These are phyloP conservation scores for Fremontodendron californicum DNA, from an alignment of 345 rosid species.

Conservation along the genomic window DNA sequence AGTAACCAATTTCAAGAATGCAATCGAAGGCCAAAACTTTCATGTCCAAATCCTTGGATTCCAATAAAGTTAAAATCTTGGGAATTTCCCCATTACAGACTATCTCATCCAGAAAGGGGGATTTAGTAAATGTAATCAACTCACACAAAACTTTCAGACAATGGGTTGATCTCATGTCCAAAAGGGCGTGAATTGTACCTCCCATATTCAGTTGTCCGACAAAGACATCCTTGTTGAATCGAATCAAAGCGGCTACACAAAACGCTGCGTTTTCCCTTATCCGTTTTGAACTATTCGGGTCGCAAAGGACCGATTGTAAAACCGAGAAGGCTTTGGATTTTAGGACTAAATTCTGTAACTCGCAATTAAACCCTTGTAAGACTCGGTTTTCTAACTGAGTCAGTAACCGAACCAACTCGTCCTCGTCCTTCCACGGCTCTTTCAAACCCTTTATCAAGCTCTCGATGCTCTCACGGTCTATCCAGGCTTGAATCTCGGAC, in stretches of 20 bases:
- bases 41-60: slow-evolving; percentile 39
- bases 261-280: slow-evolving; percentile 44
- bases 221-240: slow-evolving; percentile 69
- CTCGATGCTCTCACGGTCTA: slow-evolving; percentile 61
- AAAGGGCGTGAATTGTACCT: slow-evolving; percentile 39
- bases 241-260: slow-evolving; percentile 40
- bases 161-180: slow-evolving; percentile 32
- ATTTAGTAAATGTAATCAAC: slow-evolving; percentile 47
- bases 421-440: slow-evolving; percentile 28
- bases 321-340: slow-evolving; percentile 41
- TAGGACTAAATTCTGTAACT: slow-evolving; percentile 52
- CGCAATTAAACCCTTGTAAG: slow-evolving; percentile 45
- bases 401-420: slow-evolving; percentile 38
- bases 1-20: slow-evolving; percentile 59
- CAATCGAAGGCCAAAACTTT: slow-evolving; percentile 44
- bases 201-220: slow-evolving; percentile 58
- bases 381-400: slow-evolving; percentile 47
- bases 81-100: slow-evolving; percentile 45
- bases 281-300: slow-evolving; percentile 28
- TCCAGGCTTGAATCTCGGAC: slow-evolving; percentile 69
- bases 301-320: slow-evolving; percentile 35
- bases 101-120: slow-evolving; percentile 60
- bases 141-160: slow-evolving; percentile 37
- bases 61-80: slow-evolving; percentile 38
- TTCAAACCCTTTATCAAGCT: slow-evolving; percentile 31